Conservation (phyloP, 768 basidiomycete species). For the Trametes elegans region DNA sequence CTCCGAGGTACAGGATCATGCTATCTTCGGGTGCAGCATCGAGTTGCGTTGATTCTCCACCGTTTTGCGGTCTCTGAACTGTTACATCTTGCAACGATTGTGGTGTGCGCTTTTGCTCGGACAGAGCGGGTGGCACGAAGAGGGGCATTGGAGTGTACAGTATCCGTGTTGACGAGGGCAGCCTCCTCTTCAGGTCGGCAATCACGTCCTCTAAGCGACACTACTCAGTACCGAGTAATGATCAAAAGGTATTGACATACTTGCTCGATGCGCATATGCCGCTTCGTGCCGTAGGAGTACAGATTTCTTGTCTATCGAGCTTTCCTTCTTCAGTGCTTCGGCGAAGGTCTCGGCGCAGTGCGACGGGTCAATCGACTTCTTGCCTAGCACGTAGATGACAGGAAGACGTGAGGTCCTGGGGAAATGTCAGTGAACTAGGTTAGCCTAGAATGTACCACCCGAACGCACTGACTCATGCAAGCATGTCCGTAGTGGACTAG, state of each 20-base stretch:
- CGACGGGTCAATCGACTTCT: conserved; percentile 57
- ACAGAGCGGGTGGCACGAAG: conserved; percentile 15
- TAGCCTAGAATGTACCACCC: neutral
- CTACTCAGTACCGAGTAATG: neutral
- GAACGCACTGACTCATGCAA: conserved; percentile 86
- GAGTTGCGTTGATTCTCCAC: neutral
- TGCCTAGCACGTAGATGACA: conserved; percentile 88
- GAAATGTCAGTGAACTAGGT: neutral
- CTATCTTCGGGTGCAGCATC: conserved; percentile 27
- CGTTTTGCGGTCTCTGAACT: neutral
- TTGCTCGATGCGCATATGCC: conserved; percentile 64
- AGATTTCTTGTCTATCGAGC: conserved; percentile 21
- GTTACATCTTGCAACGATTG: neutral
- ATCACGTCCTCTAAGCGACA: conserved; percentile 34
- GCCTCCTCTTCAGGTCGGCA: conserved; percentile 26
- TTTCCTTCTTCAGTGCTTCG: conserved; percentile 28
- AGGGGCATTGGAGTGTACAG: conserved; percentile 37
- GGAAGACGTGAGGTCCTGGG: conserved; percentile 81
- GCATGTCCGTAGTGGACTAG: conserved; percentile 97
- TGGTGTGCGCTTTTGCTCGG: neutral
- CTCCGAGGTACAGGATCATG: conserved; percentile 64
- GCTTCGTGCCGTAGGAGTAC: conserved; percentile 76
- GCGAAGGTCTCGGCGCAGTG: conserved; percentile 46
- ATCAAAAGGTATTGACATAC: conserved; percentile 38
- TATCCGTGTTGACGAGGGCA: conserved; percentile 31